Percentiles rank a stretch among this genome's conserved stretches.
Evolutionary conservation across 2,329 filamentous ascomycete species (phyloP).

Genomic region (Bipolaris gigantea): DNA sequence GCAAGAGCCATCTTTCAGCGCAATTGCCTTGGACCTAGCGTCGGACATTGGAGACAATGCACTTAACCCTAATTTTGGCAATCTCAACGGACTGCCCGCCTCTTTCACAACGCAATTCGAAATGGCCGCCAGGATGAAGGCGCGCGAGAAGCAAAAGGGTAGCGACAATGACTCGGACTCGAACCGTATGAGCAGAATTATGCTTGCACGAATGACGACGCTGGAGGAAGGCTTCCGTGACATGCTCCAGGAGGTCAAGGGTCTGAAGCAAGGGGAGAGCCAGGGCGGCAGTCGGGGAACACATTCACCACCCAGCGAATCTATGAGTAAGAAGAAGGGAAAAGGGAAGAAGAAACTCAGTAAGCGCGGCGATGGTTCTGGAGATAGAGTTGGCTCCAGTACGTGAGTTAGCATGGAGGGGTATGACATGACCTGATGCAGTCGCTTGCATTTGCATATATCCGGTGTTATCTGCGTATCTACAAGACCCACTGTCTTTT

Average conservation of each 20-base stretch:
- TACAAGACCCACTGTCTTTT: conserved; percentile 8
- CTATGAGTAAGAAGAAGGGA: conserved; percentile 28
- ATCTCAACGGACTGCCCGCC: conserved; percentile 66
- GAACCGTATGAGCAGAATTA: conserved; percentile 64
- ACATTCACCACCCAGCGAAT: conserved; percentile 33
- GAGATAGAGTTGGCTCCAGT: conserved; percentile 36
- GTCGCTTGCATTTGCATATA: conserved; percentile 6
- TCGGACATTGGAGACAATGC: conserved; percentile 70
- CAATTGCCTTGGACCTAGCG: conserved; percentile 64
- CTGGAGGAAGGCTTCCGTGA: conserved; percentile 89
- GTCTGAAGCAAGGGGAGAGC: conserved; percentile 53
- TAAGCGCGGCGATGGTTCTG: conserved; percentile 20
- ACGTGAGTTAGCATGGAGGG: conserved; percentile 4
- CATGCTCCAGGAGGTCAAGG: conserved; percentile 78
- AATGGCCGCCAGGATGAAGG: conserved; percentile 36
- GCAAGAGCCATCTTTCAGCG: conserved; percentile 66
- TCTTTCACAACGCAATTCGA: conserved; percentile 73
- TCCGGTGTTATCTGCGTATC: conserved; percentile 11
- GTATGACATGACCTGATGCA: neutral
- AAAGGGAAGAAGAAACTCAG: conserved; percentile 38
- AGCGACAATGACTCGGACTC: conserved; percentile 39
- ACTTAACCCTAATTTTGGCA: conserved; percentile 62
- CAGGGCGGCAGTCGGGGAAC: conserved; percentile 31
- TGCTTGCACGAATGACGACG: conserved; percentile 88
- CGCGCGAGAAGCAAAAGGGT: conserved; percentile 24